Evolutionary conservation across 2,329 filamentous ascomycete genomes (phyloP).

Genomic region (Botrytis medusae): DNA sequence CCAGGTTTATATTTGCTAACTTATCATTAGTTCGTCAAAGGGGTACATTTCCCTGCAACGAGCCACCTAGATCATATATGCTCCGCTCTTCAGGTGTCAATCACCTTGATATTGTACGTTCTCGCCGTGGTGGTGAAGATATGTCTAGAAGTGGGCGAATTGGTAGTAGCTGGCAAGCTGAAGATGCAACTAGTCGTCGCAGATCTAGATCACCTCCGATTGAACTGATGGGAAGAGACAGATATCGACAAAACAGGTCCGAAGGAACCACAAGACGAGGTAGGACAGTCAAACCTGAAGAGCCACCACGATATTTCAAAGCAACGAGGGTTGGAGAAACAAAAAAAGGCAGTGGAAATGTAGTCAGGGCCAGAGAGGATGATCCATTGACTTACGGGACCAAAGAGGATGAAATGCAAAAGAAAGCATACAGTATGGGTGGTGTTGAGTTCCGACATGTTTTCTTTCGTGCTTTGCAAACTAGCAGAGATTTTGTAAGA

Average conservation of each 20-base stretch:
- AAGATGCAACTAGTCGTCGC: neutral
- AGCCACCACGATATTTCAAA: neutral
- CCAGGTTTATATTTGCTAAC: neutral
- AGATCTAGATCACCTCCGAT: constrained; percentile 5
- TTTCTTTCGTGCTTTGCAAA: constrained; percentile 31
- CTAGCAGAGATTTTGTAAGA: constrained; percentile 24
- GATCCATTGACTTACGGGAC: neutral
- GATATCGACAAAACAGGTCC: neutral
- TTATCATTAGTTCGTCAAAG: neutral
- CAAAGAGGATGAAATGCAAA: constrained; percentile 29
- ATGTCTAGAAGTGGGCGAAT: neutral
- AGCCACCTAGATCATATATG: constrained; percentile 10
- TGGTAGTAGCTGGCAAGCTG: neutral
- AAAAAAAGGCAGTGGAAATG: neutral
- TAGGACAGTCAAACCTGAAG: neutral
- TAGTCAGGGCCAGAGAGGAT: neutral
- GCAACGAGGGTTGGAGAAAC: neutral
- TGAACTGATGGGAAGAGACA: neutral
- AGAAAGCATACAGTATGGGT: constrained; percentile 21
- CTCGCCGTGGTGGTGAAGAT: neutral
- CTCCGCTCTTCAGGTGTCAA: constrained; percentile 2
- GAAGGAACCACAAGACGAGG: neutral
- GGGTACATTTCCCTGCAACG: constrained; percentile 8
- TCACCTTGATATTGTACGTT: neutral
- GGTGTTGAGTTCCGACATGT: constrained; percentile 18